Conservation (phyloP, 2,329 filamentous ascomycete species). For the Penicillium decumbens region DNA sequence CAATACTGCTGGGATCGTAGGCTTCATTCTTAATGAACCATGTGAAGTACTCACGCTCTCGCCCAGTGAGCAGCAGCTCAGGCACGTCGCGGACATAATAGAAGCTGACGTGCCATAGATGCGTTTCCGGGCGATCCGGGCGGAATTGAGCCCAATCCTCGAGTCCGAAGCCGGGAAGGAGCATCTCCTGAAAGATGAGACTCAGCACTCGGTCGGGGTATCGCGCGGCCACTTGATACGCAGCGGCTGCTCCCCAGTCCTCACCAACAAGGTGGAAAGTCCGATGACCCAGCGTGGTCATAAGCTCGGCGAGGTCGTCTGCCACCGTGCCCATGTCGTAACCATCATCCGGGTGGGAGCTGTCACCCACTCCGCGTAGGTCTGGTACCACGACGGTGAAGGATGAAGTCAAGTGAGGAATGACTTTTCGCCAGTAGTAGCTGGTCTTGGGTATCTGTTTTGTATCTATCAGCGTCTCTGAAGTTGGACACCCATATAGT, state of each 20-base stretch:
- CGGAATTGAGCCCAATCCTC: slow-evolving; percentile 7
- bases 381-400: background rate
- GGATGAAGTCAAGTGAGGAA: background rate
- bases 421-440: background rate
- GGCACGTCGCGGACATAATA: slow-evolving; percentile 1
- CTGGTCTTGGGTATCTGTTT: background rate
- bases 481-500: background rate
- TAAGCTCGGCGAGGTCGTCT: background rate
- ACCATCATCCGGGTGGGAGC: background rate
- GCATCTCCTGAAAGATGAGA: background rate
- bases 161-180: slow-evolving; percentile 2
- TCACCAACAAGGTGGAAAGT: background rate
- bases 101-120: slow-evolving; percentile 6
- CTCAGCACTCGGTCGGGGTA: background rate
- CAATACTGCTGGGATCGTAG: slow-evolving; percentile 9
- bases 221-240: background rate
- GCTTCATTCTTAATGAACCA: slow-evolving; percentile 13
- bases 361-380: background rate
- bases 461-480: background rate
- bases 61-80: background rate
- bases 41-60: background rate
- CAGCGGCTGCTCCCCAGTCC: background rate
- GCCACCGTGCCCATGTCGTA: background rate
- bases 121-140: slow-evolving; percentile 2
- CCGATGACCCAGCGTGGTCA: background rate